These are phyloP conservation scores for Fusarium liriodendri DNA, from an alignment of 2,329 filamentous ascomycete species.

Conservation along the genomic window DNA sequence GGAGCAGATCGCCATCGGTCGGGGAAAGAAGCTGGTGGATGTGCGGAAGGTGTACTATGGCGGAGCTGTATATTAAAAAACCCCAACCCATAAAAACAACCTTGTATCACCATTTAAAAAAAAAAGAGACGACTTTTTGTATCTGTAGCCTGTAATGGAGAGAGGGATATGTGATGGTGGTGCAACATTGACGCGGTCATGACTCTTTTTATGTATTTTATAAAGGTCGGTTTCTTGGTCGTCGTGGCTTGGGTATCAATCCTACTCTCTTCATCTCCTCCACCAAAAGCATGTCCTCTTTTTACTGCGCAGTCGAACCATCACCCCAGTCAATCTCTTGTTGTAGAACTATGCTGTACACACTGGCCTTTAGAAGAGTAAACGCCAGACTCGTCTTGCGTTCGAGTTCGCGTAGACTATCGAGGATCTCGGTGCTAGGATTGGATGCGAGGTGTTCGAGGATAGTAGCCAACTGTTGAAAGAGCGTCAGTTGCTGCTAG, in stretches of 20 bases:
- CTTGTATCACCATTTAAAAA: conserved; percentile 34
- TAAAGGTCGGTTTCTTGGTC: conserved; percentile 34
- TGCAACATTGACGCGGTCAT: background rate
- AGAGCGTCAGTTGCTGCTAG: conserved; percentile 1
- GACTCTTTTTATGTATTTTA: background rate
- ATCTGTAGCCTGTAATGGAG: conserved; percentile 42
- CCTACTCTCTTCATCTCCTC: background rate
- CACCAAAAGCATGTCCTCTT: background rate
- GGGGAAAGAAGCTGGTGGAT: conserved; percentile 96
- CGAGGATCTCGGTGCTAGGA: conserved; percentile 84
- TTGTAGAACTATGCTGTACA: conserved; percentile 98
- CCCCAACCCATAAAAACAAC: background rate
- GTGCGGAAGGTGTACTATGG: conserved; percentile 98
- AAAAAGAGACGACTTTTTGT: conserved; percentile 28
- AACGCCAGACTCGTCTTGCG: conserved; percentile 95
- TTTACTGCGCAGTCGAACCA: conserved; percentile 52
- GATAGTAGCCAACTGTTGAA: conserved; percentile 64
- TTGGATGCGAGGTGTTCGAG: conserved; percentile 74
- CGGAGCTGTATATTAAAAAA: conserved; percentile 71
- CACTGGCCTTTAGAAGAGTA: conserved; percentile 95
- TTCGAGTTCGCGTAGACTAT: conserved; percentile 88
- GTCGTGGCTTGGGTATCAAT: conserved; percentile 35
- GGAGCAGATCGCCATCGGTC: conserved; percentile 87
- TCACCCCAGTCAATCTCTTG: conserved; percentile 88
- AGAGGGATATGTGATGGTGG: background rate